A percentile compares a stretch with the other conserved stretches of the same genome.
Evolutionary conservation across 139 green algal species (phyloP).

Genomic region (Chlorella sp.): DNA sequence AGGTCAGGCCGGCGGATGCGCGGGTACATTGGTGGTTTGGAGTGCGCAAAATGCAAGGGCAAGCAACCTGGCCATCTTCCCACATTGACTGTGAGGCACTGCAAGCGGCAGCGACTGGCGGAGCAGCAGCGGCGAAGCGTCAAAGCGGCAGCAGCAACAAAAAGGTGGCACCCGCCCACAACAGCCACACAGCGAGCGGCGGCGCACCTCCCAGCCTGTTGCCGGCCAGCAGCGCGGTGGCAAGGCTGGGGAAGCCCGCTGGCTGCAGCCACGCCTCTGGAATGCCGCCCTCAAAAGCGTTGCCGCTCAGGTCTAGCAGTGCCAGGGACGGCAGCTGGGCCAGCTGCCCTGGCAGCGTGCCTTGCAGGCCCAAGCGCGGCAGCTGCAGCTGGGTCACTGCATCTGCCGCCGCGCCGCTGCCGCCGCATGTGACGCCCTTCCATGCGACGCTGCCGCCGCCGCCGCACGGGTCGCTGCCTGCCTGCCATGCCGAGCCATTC

Average conservation of each 20-base stretch:
- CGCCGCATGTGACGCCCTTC: constrained; percentile 4
- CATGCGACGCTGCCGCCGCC: background rate
- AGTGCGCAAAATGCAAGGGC: background rate
- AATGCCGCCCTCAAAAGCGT: background rate
- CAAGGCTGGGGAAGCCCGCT: background rate
- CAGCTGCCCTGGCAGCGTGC: constrained; percentile 27
- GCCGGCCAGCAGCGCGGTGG: background rate
- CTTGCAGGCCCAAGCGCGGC: constrained; percentile 17
- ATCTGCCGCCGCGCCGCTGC: background rate
- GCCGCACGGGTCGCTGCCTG: constrained; percentile 6
- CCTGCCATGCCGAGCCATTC: background rate
- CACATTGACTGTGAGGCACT: background rate
- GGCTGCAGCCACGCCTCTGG: background rate
- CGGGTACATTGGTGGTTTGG: no score
- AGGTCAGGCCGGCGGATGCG: background rate
- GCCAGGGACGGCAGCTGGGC: constrained; percentile 12
- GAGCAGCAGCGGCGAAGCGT: no score
- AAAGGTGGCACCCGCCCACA: background rate
- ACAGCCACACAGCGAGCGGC: background rate
- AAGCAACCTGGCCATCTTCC: background rate
- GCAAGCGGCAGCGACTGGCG: background rate
- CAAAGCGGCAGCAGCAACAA: background rate
- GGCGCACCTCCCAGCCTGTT: constrained; percentile 13
- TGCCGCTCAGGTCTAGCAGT: constrained; percentile 15
- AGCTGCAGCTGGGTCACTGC: background rate